A percentile compares a stretch with the other conserved stretches of the same genome.
phyloP scores from a whole-genome alignment of 371 early-diverging fungal genomes.

The Saksenaea vasiformis region DNA sequence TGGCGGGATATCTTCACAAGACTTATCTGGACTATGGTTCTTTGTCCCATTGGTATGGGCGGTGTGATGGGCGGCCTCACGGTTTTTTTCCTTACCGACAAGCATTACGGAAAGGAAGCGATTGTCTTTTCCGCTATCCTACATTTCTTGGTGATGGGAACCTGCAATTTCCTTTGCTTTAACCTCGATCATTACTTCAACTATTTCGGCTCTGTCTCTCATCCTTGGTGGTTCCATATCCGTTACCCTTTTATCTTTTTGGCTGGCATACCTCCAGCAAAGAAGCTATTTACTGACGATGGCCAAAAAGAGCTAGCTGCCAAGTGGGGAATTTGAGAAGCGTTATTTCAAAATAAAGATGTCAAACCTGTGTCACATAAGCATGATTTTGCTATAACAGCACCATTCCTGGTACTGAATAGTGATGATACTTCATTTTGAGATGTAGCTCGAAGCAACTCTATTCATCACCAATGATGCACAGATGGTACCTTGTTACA shows the following conservation, averaged over 20 bases:
- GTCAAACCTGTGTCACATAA: too few relatives aligned
- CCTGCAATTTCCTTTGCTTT: constrained; percentile 14
- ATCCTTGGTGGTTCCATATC: constrained; percentile 15
- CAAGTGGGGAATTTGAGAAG: constrained; percentile 10
- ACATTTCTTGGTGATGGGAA: constrained; percentile 9
- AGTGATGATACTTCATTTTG: too few relatives aligned
- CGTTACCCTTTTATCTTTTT: constrained; percentile 17
- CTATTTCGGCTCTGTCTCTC: constrained; percentile 12
- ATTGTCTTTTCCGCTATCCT: constrained; percentile 10
- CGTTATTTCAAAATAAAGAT: too few relatives aligned
- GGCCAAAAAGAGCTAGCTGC: constrained; percentile 11
- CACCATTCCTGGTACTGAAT: too few relatives aligned
- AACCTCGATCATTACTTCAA: constrained; percentile 9
- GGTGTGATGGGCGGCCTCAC: constrained; percentile 9
- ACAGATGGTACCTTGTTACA: too few relatives aligned
- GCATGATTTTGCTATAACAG: too few relatives aligned
- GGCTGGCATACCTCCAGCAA: constrained; percentile 8
- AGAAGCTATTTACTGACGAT: constrained; percentile 13
- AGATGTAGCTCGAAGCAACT: too few relatives aligned
- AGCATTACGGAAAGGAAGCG: constrained; percentile 3
- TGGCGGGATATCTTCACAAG: constrained; percentile 6
- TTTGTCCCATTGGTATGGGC: constrained; percentile 14
- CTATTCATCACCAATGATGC: too few relatives aligned
- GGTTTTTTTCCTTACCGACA: constrained; percentile 13
- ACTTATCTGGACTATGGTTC: constrained; percentile 17